Percentiles rank a stretch among this genome's conserved stretches.
Evolutionary conservation across 2,329 filamentous ascomycete species (phyloP).

Genomic region (Trichophyton benhamiae): DNA sequence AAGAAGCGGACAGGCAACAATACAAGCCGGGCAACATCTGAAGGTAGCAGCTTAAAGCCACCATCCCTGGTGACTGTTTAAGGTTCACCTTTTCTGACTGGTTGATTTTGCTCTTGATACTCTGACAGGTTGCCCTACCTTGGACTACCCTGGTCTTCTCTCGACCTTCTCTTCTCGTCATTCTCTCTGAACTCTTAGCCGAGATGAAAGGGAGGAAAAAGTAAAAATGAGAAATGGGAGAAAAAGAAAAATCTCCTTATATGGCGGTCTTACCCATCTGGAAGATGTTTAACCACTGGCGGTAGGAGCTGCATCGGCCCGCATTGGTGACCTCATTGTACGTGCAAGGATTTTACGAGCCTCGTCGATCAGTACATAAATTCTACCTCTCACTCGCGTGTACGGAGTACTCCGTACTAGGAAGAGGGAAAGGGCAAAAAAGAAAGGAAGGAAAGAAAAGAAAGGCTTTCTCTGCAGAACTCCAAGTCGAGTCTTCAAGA

Average conservation of each 20-base stretch:
- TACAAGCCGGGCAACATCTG: neutral
- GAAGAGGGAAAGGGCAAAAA: too few species aligned
- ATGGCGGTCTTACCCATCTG: neutral
- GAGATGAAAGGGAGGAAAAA: neutral
- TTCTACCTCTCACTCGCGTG: neutral
- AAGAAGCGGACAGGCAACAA: neutral
- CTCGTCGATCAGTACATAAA: neutral
- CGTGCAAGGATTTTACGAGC: neutral
- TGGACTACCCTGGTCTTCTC: neutral
- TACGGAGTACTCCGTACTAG: too few species aligned
- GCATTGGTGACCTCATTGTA: neutral
- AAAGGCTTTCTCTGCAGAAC: too few species aligned
- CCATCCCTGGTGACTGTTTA: neutral
- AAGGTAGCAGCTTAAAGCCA: neutral
- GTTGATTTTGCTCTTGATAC: neutral
- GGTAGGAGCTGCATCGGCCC: neutral
- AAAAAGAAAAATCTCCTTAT: slow-evolving; percentile 2
- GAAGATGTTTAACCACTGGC: neutral
- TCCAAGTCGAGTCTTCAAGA: too few species aligned
- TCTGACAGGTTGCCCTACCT: neutral
- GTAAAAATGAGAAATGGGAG: too few species aligned
- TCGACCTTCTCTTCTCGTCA: neutral
- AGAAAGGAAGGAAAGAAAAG: too few species aligned
- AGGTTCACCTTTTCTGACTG: neutral
- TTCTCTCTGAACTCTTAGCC: neutral